Evolutionary conservation across 1,139 yeast genomes (phyloP).

Genomic region (Dujonia santamariae): DNA sequence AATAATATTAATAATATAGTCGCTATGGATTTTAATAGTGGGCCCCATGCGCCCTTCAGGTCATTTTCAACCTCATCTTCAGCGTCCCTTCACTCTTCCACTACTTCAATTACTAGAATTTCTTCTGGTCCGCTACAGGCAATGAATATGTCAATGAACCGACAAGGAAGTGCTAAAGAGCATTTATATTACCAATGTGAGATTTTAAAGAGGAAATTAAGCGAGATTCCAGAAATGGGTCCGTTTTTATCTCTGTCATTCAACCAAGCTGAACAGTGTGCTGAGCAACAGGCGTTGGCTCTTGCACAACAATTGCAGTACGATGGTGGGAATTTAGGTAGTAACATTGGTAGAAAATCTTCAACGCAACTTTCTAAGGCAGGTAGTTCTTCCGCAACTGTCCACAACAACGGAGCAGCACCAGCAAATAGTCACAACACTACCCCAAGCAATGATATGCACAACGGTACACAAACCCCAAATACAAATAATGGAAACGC

Average conservation of each 20-base stretch:
- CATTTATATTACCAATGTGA: conserved; percentile 75
- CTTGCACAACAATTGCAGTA: conserved; percentile 38
- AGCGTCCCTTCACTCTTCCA: conserved; percentile 23
- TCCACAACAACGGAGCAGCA: too few species aligned
- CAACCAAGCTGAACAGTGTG: conserved; percentile 55
- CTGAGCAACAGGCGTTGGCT: conserved; percentile 71
- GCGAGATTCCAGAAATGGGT: conserved; percentile 64
- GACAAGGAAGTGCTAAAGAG: conserved; percentile 61
- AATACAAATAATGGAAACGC: conserved; percentile 16
- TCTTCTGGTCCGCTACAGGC: conserved; percentile 44
- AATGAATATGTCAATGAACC: conserved; percentile 49
- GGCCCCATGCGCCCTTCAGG: conserved; percentile 24
- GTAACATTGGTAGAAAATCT: conserved; percentile 17
- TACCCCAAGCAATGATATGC: conserved; percentile 10
- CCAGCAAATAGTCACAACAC: conserved; percentile 11
- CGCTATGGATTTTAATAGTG: not conserved
- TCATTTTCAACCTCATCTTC: conserved; percentile 37
- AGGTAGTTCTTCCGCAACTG: too few species aligned
- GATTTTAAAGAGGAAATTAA: conserved; percentile 55
- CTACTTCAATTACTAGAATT: conserved; percentile 33
- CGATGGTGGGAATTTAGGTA: conserved; percentile 15
- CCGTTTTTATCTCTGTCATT: conserved; percentile 64
- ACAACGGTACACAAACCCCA: conserved; percentile 9
- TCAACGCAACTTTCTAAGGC: too few species aligned
- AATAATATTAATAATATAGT: too few species aligned